These are phyloP conservation scores for Blastocystis sp. DNA, from an alignment of 352 stramenopile genomes.

Conservation along the genomic window DNA sequence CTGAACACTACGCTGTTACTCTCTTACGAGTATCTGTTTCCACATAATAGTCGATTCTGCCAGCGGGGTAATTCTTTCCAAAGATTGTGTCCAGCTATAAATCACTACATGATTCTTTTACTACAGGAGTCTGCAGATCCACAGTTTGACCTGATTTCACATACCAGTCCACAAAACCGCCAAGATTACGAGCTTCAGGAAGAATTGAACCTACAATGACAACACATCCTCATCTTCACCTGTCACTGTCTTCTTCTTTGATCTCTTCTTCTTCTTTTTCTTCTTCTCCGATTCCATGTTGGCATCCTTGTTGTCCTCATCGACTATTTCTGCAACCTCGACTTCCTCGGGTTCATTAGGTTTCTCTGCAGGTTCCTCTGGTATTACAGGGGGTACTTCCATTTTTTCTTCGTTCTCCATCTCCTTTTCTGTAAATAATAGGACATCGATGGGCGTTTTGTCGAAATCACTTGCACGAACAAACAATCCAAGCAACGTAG, in stretches of 20 bases:
- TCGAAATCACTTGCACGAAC: neutral
- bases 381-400: neutral
- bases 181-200: slow-evolving; percentile 9
- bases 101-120: slow-evolving; percentile 70
- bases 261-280: slow-evolving; percentile 58
- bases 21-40: slow-evolving; percentile 67
- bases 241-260: slow-evolving; percentile 12
- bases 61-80: slow-evolving; percentile 66
- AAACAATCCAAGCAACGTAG: slow-evolving; percentile 11
- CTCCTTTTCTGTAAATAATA: neutral
- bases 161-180: slow-evolving; percentile 68
- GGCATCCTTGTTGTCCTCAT: slow-evolving; percentile 14
- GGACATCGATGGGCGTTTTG: neutral
- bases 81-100: slow-evolving; percentile 2
- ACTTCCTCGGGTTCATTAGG: neutral
- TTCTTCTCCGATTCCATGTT: slow-evolving; percentile 42
- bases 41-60: slow-evolving; percentile 69
- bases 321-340: neutral
- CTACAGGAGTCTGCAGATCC: slow-evolving; percentile 87
- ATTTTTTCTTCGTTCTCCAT: neutral
- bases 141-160: slow-evolving; percentile 87
- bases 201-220: neutral
- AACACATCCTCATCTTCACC: neutral
- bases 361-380: neutral
- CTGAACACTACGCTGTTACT: slow-evolving; percentile 6